These are phyloP conservation scores for Globisporangium nunn DNA, from an alignment of 352 stramenopile genomes.

Conservation along the genomic window DNA sequence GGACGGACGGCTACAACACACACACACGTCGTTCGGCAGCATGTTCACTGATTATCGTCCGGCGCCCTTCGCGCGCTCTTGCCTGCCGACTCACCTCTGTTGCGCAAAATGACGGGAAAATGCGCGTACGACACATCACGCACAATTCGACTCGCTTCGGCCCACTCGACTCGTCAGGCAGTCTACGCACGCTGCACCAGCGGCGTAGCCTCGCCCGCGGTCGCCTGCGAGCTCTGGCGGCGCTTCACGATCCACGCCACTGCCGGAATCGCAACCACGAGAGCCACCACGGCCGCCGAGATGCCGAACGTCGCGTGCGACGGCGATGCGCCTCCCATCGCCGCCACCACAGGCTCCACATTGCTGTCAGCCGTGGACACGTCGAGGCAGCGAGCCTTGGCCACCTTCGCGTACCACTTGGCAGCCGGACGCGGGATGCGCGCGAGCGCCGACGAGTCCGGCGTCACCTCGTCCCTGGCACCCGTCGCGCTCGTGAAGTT, in stretches of 20 bases:
- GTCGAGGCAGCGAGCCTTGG: conserved; percentile 56
- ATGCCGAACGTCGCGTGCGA: conserved; percentile 1
- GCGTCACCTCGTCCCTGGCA: conserved; percentile 17
- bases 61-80: no score
- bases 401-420: conserved; percentile 48
- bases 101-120: no score
- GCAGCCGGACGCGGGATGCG: conserved; percentile 36
- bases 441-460: conserved; percentile 18
- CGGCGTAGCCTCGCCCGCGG: conserved; percentile 6
- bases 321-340: not conserved
- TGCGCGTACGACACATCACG: no score
- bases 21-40: no score
- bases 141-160: not conserved
- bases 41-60: no score
- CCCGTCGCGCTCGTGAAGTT: conserved; percentile 14
- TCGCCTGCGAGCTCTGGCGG: not conserved
- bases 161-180: not conserved
- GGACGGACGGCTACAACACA: no score
- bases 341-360: not conserved
- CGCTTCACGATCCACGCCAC: conserved; percentile 12
- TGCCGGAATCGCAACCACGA: conserved; percentile 8
- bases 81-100: no score
- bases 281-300: not conserved
- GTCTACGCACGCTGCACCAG: conserved; percentile 8
- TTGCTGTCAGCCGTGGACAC: conserved; percentile 2